Percentiles rank a stretch among this genome's conserved stretches.
Evolutionary conservation across 2,329 filamentous ascomycete species (phyloP).

Genomic region (Trichoderma guizhouense): DNA sequence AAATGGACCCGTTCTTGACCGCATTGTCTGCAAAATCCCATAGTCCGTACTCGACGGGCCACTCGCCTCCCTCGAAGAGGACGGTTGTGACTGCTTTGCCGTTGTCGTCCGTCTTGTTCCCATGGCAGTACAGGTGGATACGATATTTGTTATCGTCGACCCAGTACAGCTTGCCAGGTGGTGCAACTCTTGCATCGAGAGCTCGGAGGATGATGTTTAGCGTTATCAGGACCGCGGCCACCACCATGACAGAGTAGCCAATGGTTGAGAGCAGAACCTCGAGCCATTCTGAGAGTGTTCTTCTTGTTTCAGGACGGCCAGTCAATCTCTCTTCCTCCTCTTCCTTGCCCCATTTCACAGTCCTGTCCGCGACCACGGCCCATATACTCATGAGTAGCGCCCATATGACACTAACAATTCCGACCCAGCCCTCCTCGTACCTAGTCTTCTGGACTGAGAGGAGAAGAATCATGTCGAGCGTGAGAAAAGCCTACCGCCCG

Average conservation of each 20-base stretch:
- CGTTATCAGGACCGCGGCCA: constrained; percentile 71
- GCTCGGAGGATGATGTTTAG: constrained; percentile 75
- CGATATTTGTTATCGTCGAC: constrained; percentile 84
- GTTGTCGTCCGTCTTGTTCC: constrained; percentile 59
- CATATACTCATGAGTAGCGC: constrained; percentile 75
- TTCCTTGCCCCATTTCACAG: constrained; percentile 85
- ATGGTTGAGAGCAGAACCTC: constrained; percentile 74
- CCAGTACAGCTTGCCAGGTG: constrained; percentile 71
- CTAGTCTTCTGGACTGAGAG: constrained; percentile 70
- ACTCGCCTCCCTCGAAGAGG: constrained; percentile 79
- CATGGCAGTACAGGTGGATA: constrained; percentile 78
- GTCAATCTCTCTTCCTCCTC: constrained; percentile 93
- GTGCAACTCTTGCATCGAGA: constrained; percentile 69
- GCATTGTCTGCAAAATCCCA: constrained; percentile 76
- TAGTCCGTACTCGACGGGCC: constrained; percentile 73
- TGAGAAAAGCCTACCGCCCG: constrained; percentile 30
- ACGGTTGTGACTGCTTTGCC: constrained; percentile 68
- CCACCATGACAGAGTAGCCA: constrained; percentile 64
- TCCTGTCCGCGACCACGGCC: constrained; percentile 73
- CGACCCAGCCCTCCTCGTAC: constrained; percentile 85
- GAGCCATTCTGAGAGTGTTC: constrained; percentile 79
- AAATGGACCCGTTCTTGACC: constrained; percentile 75
- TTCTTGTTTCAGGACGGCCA: constrained; percentile 79
- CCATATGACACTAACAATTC: constrained; percentile 81
- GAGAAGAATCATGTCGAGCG: constrained; percentile 73